Conservation (phyloP, 805 yeast genomes). For the Saturnispora galanensis region DNA sequence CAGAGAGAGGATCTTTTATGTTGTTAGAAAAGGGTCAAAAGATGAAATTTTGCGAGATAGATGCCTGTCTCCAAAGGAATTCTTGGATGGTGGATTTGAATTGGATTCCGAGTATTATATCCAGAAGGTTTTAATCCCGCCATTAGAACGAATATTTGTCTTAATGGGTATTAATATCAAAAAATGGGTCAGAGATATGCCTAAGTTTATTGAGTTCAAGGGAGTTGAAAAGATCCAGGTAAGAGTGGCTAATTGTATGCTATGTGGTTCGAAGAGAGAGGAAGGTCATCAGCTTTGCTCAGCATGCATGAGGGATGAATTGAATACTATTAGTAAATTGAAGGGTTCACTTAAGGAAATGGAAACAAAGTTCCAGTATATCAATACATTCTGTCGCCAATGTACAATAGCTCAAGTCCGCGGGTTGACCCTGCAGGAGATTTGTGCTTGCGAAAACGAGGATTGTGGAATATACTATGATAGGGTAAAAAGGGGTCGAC, state of each 20-base stretch:
- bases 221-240: conserved; percentile 16
- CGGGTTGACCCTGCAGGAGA: conserved; percentile 13
- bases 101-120: conserved; percentile 84
- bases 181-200: conserved; percentile 68
- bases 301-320: conserved; percentile 28
- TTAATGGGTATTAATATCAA: conserved; percentile 72
- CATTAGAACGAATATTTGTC: conserved; percentile 74
- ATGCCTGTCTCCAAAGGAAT: conserved; percentile 69
- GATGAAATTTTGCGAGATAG: conserved; percentile 65
- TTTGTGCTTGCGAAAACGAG: conserved; percentile 43
- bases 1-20: conserved; percentile 78
- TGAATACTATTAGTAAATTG: conserved; percentile 27
- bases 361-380: conserved; percentile 23
- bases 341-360: conserved; percentile 19
- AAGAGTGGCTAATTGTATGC: conserved; percentile 22
- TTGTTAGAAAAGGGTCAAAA: conserved; percentile 49
- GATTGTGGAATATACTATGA: conserved; percentile 59
- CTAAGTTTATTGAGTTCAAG: conserved; percentile 26
- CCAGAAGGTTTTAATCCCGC: conserved; percentile 75
- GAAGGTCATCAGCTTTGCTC: conserved; percentile 23
- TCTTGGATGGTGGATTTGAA: conserved; percentile 33
- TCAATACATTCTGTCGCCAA: conserved; percentile 16
- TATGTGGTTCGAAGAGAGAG: conserved; percentile 18
- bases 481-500: conserved; percentile 33
- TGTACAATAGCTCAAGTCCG: conserved; percentile 32